Evolutionary conservation across 495 filamentous ascomycete genomes (phyloP), one percentile per base, ranked within the genome.

Genomic region (Penicillium coprophilum): DNA sequence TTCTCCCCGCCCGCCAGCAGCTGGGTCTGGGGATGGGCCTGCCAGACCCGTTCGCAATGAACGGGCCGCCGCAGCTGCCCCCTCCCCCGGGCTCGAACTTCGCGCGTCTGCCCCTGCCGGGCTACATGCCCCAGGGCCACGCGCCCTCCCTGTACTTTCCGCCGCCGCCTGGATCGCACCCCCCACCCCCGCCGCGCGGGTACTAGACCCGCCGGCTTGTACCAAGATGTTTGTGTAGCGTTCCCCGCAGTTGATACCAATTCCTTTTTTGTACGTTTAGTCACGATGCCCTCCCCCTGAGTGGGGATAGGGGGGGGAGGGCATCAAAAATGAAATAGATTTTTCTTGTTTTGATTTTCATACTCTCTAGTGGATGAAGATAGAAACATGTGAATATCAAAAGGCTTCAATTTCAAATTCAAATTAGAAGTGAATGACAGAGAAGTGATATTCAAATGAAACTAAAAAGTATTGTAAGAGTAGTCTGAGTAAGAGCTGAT

Each of bases 1-100:
- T 77, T 17, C 69, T 76, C 17, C 74, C 74, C 15, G 72, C 73
- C 0, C 66, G 58, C 4, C 66, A 63, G 4, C 68, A 71, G 51
- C 53, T 71, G 47, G 69, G 68, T 23, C 54, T 75, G 28, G 50
- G 36, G 23, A 15, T 52, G 52, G 52, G 52, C 17, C 52, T 54
- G 30, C 74, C 73, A 8, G 71, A 75, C 40, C 71, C 70, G 6
- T 75, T 76, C 56, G 51, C 69, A 10, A 62, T 68, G 58, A 64
- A 56, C 39, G 74, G 72, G 1, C 73, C 69, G 12, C 74, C 74
- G 27, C 73, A 71, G 48, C 69, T 76, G 12, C 74, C 74, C 6
- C 74, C 74, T 20, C 74, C 74, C 8, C 70, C 70, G 19, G 74
- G 74, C 8, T 75, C 72, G 0, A 73, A 74, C 54, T 76, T 77